Percentiles rank a stretch among this genome's conserved stretches.
Evolutionary conservation across 495 filamentous ascomycete species (phyloP).

Genomic region (Acidomyces sp.): DNA sequence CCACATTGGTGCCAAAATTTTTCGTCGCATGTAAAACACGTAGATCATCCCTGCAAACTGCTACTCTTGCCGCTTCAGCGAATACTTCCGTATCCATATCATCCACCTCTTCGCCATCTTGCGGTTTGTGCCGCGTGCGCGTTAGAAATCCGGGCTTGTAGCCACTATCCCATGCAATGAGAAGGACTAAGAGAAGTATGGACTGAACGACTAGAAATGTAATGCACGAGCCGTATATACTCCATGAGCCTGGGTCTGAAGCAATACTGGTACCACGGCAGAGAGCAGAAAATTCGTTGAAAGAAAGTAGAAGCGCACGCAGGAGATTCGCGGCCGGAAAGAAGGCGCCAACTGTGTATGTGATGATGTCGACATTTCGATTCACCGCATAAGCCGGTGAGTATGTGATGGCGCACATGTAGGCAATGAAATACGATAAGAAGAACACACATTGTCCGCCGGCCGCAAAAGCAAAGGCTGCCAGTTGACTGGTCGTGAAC

Average conservation of each 20-base stretch:
- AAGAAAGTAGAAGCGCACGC: conserved; percentile 54
- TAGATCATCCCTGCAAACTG: conserved; percentile 48
- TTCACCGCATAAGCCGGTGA: conserved; percentile 48
- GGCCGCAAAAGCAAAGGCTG: conserved; percentile 62
- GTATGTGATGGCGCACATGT: conserved; percentile 61
- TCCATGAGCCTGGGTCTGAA: conserved; percentile 55
- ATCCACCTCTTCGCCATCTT: conserved; percentile 36
- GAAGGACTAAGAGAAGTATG: conserved; percentile 47
- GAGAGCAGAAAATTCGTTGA: conserved; percentile 64
- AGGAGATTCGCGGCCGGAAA: conserved; percentile 57
- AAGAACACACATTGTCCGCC: conserved; percentile 60
- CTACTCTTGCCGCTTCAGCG: conserved; percentile 36
- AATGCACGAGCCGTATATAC: conserved; percentile 66
- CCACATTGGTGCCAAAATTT: conserved; percentile 51
- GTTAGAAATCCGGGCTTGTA: conserved; percentile 37
- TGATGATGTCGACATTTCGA: conserved; percentile 42
- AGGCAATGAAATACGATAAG: conserved; percentile 66
- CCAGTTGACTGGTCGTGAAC: conserved; percentile 52
- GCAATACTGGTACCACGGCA: conserved; percentile 50
- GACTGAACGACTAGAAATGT: conserved; percentile 60
- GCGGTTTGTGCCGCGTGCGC: conserved; percentile 21
- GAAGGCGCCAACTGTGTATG: conserved; percentile 54
- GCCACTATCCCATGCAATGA: conserved; percentile 62
- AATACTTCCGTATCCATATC: conserved; percentile 35
- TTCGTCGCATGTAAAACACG: conserved; percentile 66